These are phyloP conservation scores for Talaromyces albobiverticillius DNA, from an alignment of 2,329 filamentous ascomycete species.

Conservation along the genomic window DNA sequence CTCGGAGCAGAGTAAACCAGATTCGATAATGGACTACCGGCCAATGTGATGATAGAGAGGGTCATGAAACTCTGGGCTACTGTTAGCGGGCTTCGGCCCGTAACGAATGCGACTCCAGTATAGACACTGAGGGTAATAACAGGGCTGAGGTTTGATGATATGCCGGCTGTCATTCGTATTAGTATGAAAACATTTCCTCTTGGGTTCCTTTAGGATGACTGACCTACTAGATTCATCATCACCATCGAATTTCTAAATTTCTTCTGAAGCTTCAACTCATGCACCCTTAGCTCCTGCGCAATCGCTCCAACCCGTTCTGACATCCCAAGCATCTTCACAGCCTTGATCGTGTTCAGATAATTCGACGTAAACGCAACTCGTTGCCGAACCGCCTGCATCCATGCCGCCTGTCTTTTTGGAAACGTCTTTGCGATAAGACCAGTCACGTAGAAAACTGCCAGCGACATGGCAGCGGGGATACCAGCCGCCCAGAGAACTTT, in stretches of 20 bases:
- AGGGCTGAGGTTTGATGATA: conserved; percentile 28
- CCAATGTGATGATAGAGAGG: conserved; percentile 23
- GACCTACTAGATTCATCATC: conserved; percentile 38
- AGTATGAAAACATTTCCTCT: no score
- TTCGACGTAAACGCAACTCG: conserved; percentile 18
- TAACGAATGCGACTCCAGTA: conserved; percentile 17
- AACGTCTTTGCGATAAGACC: conserved; percentile 6
- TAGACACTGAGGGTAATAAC: conserved; percentile 26
- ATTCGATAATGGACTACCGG: conserved; percentile 20
- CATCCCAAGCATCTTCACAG: conserved; percentile 51
- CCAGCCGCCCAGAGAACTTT: conserved; percentile 44
- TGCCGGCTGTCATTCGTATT: not conserved
- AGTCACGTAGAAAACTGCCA: conserved; percentile 28
- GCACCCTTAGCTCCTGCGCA: conserved; percentile 36
- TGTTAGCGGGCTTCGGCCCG: conserved; percentile 24
- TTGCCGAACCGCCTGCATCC: conserved; percentile 11
- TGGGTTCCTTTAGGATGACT: conserved; percentile 9
- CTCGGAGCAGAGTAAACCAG: conserved; percentile 27
- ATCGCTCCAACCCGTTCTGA: conserved; percentile 36
- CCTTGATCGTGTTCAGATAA: conserved; percentile 50
- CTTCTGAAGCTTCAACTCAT: conserved; percentile 41
- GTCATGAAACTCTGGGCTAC: conserved; percentile 22
- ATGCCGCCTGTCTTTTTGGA: conserved; percentile 16
- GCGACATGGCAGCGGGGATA: conserved; percentile 42
- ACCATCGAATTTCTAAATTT: conserved; percentile 40